These are phyloP conservation scores for Cucumis sativus DNA, from an alignment of 306 rosid species.

Conservation along the genomic window Cucumber_9930_V3 NC_026656.2:20547501-20548000, in stretches of 20 bases:
- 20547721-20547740: constrained; percentile 51
- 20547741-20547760: constrained; percentile 89
- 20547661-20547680: neutral
- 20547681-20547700: neutral
- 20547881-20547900: constrained; percentile 12
- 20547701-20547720: neutral
- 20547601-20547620: neutral
- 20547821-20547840: constrained; percentile 86
- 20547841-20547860: constrained; percentile 45
- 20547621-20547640: neutral
- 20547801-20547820: constrained; percentile 62
- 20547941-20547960: constrained; percentile 25
- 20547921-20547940: constrained; percentile 13
- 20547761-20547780: constrained; percentile 50
- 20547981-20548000: constrained; percentile 9
- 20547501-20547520: neutral
- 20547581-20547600: neutral
- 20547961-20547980: constrained; percentile 32
- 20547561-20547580: neutral
- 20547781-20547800: constrained; percentile 76
- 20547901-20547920: neutral
- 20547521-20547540: neutral
- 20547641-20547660: neutral
- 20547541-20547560: neutral
- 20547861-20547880: constrained; percentile 34